phyloP scores from a whole-genome alignment of 768 basidiomycete genomes.

The Podaxis pistillaris region DNA sequence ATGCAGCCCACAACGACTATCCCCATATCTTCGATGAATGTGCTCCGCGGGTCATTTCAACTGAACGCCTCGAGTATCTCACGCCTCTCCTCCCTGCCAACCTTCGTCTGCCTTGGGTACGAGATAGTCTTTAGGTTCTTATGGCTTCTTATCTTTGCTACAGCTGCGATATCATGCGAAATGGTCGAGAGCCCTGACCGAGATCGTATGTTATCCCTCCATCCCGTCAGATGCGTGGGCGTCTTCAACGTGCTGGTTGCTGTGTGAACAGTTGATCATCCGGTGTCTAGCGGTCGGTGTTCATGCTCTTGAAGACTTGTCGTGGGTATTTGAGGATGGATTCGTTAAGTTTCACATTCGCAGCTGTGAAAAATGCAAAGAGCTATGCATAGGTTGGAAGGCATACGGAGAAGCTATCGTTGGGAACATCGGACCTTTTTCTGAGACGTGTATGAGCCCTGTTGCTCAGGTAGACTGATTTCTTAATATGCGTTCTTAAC shows the following conservation, averaged over 20 bases:
- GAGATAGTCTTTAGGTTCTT: background rate
- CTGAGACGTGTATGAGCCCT: constrained; percentile 1
- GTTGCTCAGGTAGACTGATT: too few species aligned
- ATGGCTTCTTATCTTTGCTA: background rate
- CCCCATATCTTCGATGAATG: constrained; percentile 10
- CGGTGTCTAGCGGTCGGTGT: background rate
- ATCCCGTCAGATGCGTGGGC: background rate
- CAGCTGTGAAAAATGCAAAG: background rate
- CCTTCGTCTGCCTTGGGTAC: constrained; percentile 7
- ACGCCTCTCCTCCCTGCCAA: constrained; percentile 1
- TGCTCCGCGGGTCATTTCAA: constrained; percentile 1
- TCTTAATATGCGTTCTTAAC: too few species aligned
- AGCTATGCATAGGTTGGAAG: background rate
- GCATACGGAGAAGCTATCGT: background rate
- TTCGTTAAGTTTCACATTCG: background rate
- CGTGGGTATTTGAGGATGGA: background rate
- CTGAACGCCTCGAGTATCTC: background rate
- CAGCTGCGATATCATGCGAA: constrained; percentile 9
- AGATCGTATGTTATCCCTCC: background rate
- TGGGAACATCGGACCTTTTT: background rate
- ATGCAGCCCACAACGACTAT: constrained; percentile 9
- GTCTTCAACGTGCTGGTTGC: background rate
- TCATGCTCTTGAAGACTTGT: background rate
- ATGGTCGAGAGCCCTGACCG: constrained; percentile 7
- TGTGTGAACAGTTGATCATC: background rate